Base-by-base conservation (phyloP, 2,329 filamentous ascomycete genomes). In the Chaetomiaceae sp. region DNA sequence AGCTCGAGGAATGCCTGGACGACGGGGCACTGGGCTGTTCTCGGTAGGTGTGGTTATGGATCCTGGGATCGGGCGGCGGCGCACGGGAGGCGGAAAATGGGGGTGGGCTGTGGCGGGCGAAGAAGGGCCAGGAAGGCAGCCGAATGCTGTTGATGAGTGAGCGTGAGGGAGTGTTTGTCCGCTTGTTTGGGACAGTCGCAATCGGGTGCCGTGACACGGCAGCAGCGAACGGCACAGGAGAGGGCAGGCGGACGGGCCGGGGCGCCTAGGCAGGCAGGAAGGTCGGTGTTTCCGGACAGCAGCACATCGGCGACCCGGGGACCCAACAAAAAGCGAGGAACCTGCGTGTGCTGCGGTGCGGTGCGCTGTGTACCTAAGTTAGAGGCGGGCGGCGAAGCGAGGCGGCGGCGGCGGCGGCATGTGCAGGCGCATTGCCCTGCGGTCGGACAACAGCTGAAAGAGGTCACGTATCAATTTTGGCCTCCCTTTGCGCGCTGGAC, bases 1-100 rank as follows among this genome's bases (percentile, higher is more conserved):
- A 81, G 77, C 77, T 81, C 77, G 67, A 60, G 61, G 56, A 48
- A 54, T 39, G 50, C 42, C 44, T 49, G 37, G 37, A 58, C 53
- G 56, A 38, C 44, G 5, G 36, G 22, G 6, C 5, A 24, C 22
- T 5, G 22, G 22, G n/a, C n/a, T n/a, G n/a, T 15, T 8, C 7
- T n/a, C 17, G 14, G 17, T 20, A 18, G 14, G 45, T 37, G 47
- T 34, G 38, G 45, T 11, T 32, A 32, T 38, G 27, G 22, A n/a
- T n/a, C n/a, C n/a, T n/a, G n/a, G 10, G 41, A 27, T 39, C n/a
- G n/a, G 41, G 47, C 34, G 42, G 48, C 41, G 48, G 43, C 44
- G 51, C 52, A 43, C 45, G 47, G 39, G 42, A 49, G 46, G 37
- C 38, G 43, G 53, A 39, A 34, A 44, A 46, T 38, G 51, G 30